Evolutionary conservation across 768 basidiomycete genomes (phyloP), one percentile per base, ranked within the genome.

Genomic region (Pseudohyphozyma bogoriensis): DNA sequence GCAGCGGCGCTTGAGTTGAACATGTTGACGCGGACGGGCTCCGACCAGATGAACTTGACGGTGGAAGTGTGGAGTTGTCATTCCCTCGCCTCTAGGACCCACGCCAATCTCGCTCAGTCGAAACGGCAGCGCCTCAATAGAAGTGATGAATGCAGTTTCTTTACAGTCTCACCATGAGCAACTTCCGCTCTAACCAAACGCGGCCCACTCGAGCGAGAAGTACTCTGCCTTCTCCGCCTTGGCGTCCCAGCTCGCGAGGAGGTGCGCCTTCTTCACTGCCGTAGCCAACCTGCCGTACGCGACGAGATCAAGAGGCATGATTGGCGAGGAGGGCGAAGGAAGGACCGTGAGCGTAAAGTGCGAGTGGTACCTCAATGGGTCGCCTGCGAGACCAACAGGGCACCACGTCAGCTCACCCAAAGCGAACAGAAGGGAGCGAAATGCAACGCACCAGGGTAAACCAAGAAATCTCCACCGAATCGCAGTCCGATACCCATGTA

Each of bases 281-380:
- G 95, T 99, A 1, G 93, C 95, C 36, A 99, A 75, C 36, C 95
- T 80, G 22, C 95, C 95, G 72, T 91, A 91, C 0, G 93, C 92
- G 28, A 99, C 87, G 49, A 99, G 81, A 73, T 97, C 90, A 83
- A 93, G 87, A 7, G 95, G 91, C 51, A 80, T 78, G 53, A 99
- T 78, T 2, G 78, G 65, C 16, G 82, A 62, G 70, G 50, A 73
- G 3, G 81, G 81, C 10, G 85, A 82, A 16, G 85, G 80, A 33
- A 89, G 73, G 16, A 95, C 86, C 8, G 86, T 84, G 26, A 86
- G 86, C 26, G 85, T 84, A 72, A 96, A 97, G 73, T 99, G 95
- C 3, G 93, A 95, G 71, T 99, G 95, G 73, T 93, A 99, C 29
- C 95, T 81, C 54, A 97, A 75, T 12, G 92, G 90, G 72, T 99